Evolutionary conservation across 495 filamentous ascomycete genomes (phyloP).

Genomic region (Podospora sp.): DNA sequence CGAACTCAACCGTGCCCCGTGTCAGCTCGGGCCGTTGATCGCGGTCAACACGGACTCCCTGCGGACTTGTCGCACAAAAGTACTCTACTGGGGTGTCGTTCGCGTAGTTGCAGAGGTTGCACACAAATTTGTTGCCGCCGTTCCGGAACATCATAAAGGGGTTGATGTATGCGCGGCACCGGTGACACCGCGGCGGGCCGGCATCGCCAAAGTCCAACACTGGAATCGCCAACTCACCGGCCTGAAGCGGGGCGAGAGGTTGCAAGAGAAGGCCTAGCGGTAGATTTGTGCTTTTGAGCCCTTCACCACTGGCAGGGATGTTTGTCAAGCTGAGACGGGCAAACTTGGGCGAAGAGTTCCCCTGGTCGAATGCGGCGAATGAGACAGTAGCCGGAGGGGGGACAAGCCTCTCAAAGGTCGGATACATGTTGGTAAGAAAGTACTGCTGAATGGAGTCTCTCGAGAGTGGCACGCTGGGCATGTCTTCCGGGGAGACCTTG

Average conservation of each 20-base stretch:
- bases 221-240: conserved; percentile 85
- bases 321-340: conserved; percentile 89
- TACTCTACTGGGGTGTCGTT: conserved; percentile 94
- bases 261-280: conserved; percentile 89
- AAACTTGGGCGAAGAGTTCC: conserved; percentile 94
- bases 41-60: conserved; percentile 84
- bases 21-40: conserved; percentile 87
- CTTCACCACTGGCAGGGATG: conserved; percentile 82
- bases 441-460: conserved; percentile 80
- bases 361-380: conserved; percentile 91
- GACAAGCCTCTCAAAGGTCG: conserved; percentile 89
- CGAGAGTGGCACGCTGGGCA: conserved; percentile 86
- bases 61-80: conserved; percentile 86
- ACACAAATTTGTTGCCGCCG: conserved; percentile 94
- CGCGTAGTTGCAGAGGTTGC: conserved; percentile 97
- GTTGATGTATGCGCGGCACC: conserved; percentile 97
- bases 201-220: conserved; percentile 93
- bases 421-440: conserved; percentile 84
- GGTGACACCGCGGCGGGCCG: conserved; percentile 88
- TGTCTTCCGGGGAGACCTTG: conserved; percentile 86
- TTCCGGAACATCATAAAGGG: conserved; percentile 97
- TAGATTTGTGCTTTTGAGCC: conserved; percentile 73
- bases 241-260: conserved; percentile 79
- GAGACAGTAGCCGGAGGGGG: conserved; percentile 89
- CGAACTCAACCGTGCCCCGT: conserved; percentile 90